Conservation (phyloP, 2,329 filamentous ascomycete genomes). For the Exophiala phaeomuriformis region DNA sequence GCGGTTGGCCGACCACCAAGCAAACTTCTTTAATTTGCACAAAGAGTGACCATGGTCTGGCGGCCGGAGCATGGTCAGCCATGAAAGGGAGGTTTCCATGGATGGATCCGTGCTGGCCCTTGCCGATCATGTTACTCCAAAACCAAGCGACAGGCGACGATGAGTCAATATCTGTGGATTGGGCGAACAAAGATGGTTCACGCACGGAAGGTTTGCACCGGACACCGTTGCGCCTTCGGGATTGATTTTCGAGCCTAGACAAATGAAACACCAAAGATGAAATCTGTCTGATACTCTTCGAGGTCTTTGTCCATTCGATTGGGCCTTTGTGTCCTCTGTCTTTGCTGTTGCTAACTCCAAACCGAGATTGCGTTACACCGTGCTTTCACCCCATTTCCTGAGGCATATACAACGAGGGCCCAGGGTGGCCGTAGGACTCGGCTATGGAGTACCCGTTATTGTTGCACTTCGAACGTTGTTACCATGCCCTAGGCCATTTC, state of each 20-base stretch:
- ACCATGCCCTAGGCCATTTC: too few species aligned
- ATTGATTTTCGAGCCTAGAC: conserved; percentile 6
- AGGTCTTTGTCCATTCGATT: neutral
- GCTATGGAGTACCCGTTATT: too few species aligned
- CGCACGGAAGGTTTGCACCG: neutral
- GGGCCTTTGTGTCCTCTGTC: too few species aligned
- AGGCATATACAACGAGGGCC: too few species aligned
- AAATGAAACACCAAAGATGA: conserved; percentile 13
- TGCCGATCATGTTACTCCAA: neutral
- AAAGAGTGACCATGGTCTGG: conserved; percentile 1
- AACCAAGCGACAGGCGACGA: neutral
- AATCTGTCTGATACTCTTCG: neutral
- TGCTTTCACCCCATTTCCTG: too few species aligned
- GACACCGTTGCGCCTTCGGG: conserved; percentile 2
- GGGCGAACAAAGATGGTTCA: conserved; percentile 1
- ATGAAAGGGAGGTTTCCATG: conserved; percentile 11
- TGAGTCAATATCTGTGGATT: neutral
- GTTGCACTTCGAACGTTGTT: too few species aligned
- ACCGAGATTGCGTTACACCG: too few species aligned
- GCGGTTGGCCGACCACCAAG: conserved; percentile 9
- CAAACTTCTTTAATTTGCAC: neutral
- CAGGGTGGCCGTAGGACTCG: too few species aligned
- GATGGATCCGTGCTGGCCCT: conserved; percentile 1
- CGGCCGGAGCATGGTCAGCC: conserved; percentile 5
- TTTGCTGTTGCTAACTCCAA: neutral